These are phyloP conservation scores for Ophiorrhiza pumila DNA, from an alignment of 257 asterid genomes.

Conservation along the genomic window DNA sequence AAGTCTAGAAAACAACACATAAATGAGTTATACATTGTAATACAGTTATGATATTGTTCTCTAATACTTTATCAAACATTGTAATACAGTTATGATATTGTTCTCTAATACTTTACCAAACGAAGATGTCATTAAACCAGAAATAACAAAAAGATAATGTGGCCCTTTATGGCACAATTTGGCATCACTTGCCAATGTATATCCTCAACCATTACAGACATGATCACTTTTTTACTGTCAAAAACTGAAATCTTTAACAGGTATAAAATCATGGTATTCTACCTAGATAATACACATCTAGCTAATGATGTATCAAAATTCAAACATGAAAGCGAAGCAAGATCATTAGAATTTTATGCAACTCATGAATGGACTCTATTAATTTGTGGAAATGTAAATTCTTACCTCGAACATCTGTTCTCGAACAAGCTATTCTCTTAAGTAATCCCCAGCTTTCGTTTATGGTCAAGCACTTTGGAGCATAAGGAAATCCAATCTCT, in stretches of 20 bases:
- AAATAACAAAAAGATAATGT: too few species aligned
- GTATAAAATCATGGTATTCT: not conserved
- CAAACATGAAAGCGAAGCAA: not conserved
- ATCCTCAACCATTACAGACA: not conserved
- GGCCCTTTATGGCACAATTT: not conserved
- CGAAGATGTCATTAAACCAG: too few species aligned
- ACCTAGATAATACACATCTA: not conserved
- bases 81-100: too few species aligned
- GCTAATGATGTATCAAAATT: not conserved
- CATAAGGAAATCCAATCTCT: not conserved
- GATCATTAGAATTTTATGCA: not conserved
- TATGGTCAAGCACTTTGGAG: not conserved
- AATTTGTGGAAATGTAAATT: not conserved
- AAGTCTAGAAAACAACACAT: not conserved
- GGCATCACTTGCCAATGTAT: not conserved
- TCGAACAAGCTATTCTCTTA: not conserved
- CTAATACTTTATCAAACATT: too few species aligned
- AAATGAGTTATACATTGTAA: not conserved
- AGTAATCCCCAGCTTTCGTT: not conserved
- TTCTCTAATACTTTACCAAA: too few species aligned
- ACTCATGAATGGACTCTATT: too few species aligned
- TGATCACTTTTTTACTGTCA: too few species aligned
- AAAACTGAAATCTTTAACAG: not conserved
- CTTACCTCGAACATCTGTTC: not conserved
- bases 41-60: not conserved